phyloP scores from a whole-genome alignment of 2,329 filamentous ascomycete genomes.

The Exophiala viscosa region DNA sequence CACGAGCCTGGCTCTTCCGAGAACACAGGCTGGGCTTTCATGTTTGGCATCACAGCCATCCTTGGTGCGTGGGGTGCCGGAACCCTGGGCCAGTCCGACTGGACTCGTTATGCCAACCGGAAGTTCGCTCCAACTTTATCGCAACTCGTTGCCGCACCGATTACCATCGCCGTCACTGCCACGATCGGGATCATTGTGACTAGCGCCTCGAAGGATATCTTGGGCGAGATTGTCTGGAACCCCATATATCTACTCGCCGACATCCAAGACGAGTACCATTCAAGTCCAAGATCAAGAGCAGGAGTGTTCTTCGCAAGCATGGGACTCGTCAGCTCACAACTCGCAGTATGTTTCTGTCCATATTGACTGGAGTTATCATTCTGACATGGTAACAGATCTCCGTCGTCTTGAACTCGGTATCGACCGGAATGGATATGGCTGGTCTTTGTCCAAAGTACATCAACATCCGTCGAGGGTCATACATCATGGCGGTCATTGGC shows the following conservation, averaged over 20 bases:
- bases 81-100: constrained; percentile 29
- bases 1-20: constrained; percentile 15
- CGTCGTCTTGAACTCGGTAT: constrained; percentile 48
- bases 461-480: constrained; percentile 54
- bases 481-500: constrained; percentile 46
- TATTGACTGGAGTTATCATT: constrained; percentile 28
- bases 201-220: constrained; percentile 31
- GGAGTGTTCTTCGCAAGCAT: constrained; percentile 39
- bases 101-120: constrained; percentile 31
- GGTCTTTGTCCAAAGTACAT: constrained; percentile 52
- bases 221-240: constrained; percentile 38
- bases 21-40: constrained; percentile 26
- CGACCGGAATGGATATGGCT: constrained; percentile 54
- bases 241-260: constrained; percentile 37
- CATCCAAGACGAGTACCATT: constrained; percentile 34
- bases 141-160: constrained; percentile 32
- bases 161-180: constrained; percentile 38
- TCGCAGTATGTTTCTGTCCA: constrained; percentile 30
- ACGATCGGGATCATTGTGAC: constrained; percentile 39
- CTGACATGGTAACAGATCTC: constrained; percentile 24
- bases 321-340: constrained; percentile 35
- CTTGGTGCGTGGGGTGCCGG: constrained; percentile 29
- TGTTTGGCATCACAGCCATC: constrained; percentile 31
- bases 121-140: constrained; percentile 30
- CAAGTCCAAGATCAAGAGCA: constrained; percentile 34